phyloP scores from a whole-genome alignment of 2,329 filamentous ascomycete species.

The Raffaelea deltoideospora region DNA sequence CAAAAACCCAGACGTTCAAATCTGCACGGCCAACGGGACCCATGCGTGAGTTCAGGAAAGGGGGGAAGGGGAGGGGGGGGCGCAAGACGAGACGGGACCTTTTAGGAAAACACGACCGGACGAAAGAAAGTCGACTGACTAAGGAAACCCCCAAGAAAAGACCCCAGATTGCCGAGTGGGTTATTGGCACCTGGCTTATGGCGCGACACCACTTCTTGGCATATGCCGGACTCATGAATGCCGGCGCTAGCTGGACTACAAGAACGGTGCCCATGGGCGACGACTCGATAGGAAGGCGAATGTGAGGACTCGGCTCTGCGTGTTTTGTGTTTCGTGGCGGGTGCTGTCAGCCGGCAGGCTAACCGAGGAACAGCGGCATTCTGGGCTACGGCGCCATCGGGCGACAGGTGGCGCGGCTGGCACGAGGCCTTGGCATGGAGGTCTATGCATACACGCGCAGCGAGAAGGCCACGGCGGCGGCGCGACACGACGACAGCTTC shows the following conservation, averaged over 20 bases:
- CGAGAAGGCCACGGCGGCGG: slow-evolving; percentile 33
- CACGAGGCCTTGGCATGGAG: slow-evolving; percentile 46
- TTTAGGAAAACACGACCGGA: not conserved
- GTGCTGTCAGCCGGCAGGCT: not conserved
- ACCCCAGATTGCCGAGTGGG: slow-evolving; percentile 18
- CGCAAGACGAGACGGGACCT: not conserved
- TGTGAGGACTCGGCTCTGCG: slow-evolving; percentile 12
- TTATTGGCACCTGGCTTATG: slow-evolving; percentile 15
- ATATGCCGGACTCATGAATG: slow-evolving; percentile 5
- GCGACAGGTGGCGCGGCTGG: slow-evolving; percentile 29
- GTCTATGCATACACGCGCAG: slow-evolving; percentile 55
- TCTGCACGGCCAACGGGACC: slow-evolving; percentile 25
- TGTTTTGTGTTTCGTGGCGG: not conserved
- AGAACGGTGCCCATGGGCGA: slow-evolving; percentile 1
- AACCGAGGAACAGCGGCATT: slow-evolving; percentile 20
- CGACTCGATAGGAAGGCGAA: slow-evolving; percentile 19
- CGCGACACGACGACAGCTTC: slow-evolving; percentile 42
- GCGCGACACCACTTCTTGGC: slow-evolving; percentile 10
- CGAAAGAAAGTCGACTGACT: not conserved
- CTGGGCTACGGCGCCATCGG: slow-evolving; percentile 31
- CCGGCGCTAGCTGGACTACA: slow-evolving; percentile 6
- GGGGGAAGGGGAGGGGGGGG: not conserved
- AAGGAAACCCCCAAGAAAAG: slow-evolving; percentile 7
- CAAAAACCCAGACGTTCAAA: slow-evolving; percentile 18
- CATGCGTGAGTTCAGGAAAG: slow-evolving; percentile 27